These are phyloP conservation scores for Myxozyma neotropica DNA, from an alignment of 805 yeast species.

Conservation along the genomic window DNA sequence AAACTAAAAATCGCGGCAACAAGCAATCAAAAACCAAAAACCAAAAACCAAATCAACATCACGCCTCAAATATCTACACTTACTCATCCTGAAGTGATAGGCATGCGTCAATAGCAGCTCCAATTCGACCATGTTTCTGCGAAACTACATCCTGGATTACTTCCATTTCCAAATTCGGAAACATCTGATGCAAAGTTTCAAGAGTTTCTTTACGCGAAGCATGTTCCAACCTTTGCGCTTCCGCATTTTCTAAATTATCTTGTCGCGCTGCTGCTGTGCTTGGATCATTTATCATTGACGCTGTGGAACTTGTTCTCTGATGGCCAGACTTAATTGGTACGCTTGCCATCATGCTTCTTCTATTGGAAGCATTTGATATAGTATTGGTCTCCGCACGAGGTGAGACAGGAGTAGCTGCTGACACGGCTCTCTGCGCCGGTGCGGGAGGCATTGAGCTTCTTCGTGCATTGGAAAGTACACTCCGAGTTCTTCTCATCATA, in stretches of 20 bases:
- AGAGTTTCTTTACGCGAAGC: conserved; percentile 53
- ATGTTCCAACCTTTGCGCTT: conserved; percentile 45
- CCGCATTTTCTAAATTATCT: conserved; percentile 33
- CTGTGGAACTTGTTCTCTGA: conserved; percentile 5
- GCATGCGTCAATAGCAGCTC: conserved; percentile 71
- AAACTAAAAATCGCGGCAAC: too few relatives aligned
- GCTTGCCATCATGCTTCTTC: conserved; percentile 7
- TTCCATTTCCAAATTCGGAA: conserved; percentile 71
- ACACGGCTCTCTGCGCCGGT: background rate
- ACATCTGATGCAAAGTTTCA: conserved; percentile 62
- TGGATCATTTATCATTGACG: background rate
- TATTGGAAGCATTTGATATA: background rate
- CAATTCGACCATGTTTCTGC: conserved; percentile 67
- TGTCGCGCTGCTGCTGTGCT: conserved; percentile 6
- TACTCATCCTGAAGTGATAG: conserved; percentile 35
- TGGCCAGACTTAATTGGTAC: background rate
- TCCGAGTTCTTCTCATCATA: conserved; percentile 19
- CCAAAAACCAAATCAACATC: background rate
- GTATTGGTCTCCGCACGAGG: conserved; percentile 1
- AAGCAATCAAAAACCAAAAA: background rate
- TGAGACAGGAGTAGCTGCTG: background rate
- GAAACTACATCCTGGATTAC: conserved; percentile 69
- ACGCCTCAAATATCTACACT: background rate
- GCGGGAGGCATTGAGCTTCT: conserved; percentile 17
- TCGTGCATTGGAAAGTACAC: conserved; percentile 9